Evolutionary conservation across 768 basidiomycete genomes (phyloP).

Genomic region (Tulasnella sp.): DNA sequence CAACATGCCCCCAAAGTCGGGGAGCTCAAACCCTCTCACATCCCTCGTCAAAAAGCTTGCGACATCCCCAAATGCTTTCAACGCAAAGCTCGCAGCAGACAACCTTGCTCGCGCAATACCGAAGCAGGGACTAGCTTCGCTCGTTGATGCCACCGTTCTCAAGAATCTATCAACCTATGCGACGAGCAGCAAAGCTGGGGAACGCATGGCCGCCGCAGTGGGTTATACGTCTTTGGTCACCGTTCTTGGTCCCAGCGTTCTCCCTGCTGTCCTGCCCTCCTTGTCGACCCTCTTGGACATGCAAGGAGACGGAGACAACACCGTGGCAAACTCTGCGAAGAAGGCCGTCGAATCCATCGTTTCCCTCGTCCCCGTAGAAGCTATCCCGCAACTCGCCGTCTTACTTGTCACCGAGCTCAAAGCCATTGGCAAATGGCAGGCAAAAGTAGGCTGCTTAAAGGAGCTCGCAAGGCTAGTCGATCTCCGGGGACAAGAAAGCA

Average conservation of each 20-base stretch:
- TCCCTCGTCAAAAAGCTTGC: slow-evolving; percentile 41
- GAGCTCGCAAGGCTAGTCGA: slow-evolving; percentile 64
- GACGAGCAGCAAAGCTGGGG: slow-evolving; percentile 8
- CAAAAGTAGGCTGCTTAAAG: slow-evolving; percentile 88
- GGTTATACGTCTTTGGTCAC: slow-evolving; percentile 64
- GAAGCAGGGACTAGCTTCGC: slow-evolving; percentile 48
- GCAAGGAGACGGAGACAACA: slow-evolving; percentile 89
- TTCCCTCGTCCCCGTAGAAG: slow-evolving; percentile 71
- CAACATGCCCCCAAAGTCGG: neutral
- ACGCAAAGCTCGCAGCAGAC: slow-evolving; percentile 78
- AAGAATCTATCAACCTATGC: slow-evolving; percentile 68
- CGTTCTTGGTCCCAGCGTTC: slow-evolving; percentile 55
- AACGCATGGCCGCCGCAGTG: slow-evolving; percentile 71
- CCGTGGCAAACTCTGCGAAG: slow-evolving; percentile 72
- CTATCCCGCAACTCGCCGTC: slow-evolving; percentile 31
- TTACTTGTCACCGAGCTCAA: slow-evolving; percentile 34
- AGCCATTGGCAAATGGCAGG: slow-evolving; percentile 75
- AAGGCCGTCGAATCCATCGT: slow-evolving; percentile 73
- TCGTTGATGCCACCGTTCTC: slow-evolving; percentile 49
- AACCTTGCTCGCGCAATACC: slow-evolving; percentile 60
- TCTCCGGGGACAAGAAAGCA: slow-evolving; percentile 37
- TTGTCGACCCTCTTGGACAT: slow-evolving; percentile 71
- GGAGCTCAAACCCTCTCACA: neutral
- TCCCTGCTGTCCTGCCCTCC: slow-evolving; percentile 64
- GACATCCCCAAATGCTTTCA: slow-evolving; percentile 56